Percentiles rank a stretch among this genome's conserved stretches.
Evolutionary conservation across 306 rosid genomes (phyloP).

Genomic region (Spatholobus suberectus): DNA sequence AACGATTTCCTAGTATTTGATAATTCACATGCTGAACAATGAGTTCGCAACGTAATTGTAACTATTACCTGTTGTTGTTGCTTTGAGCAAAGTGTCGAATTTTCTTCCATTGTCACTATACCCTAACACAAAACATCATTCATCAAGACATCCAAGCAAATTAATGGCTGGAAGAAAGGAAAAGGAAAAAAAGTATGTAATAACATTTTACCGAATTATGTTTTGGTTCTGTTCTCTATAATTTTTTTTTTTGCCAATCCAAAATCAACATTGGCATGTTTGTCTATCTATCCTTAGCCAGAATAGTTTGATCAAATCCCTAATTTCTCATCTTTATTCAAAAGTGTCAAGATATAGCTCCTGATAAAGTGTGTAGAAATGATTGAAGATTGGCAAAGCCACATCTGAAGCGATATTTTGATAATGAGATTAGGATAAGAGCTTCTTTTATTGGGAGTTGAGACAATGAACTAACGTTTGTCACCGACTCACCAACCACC

Average conservation of each 20-base stretch:
- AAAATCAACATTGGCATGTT: neutral
- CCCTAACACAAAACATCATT: neutral
- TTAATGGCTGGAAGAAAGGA: neutral
- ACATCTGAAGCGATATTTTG: neutral
- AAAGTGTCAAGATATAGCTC: neutral
- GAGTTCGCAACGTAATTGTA: neutral
- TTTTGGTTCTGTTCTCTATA: neutral
- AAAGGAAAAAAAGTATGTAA: neutral
- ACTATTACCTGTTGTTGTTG: neutral
- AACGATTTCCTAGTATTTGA: too few species aligned
- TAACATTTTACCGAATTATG: neutral
- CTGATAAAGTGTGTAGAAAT: neutral
- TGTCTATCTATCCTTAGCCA: neutral
- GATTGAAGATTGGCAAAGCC: neutral
- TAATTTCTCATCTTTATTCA: neutral
- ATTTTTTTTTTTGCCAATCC: neutral
- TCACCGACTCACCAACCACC: conserved; percentile 9
- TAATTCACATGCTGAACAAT: too few species aligned
- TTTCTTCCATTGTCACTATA: neutral
- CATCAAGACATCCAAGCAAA: neutral
- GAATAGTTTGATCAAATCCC: neutral
- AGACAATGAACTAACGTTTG: neutral
- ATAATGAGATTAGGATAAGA: conserved; percentile 18
- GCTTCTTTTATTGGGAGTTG: neutral
- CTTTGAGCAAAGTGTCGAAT: neutral